Evolutionary conservation across 257 asterid genomes (phyloP), one percentile per base, ranked within the genome.

Genomic region (Orobanche coerulescens): DNA sequence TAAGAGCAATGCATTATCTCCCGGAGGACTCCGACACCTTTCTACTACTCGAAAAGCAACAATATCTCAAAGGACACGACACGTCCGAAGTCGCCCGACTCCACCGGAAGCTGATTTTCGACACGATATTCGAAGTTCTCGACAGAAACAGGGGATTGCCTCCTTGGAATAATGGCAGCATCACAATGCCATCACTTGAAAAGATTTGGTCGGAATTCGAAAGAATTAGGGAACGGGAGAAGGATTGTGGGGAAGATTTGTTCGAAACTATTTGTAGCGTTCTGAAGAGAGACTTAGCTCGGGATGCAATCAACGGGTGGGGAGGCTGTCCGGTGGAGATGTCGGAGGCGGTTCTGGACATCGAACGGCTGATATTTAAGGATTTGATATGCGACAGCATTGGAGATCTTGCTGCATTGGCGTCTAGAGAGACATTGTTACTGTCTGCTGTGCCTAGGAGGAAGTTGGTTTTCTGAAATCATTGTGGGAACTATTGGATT

Each of bases 361-460:
- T 91, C 33, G 98, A 91, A 67, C 75, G 96, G 57, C 73, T 82
- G 58, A 75, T 91, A 61, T 91, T 80, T 69, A 85, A 82, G 78
- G 98, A 91, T 52, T 50, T 88, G 67, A 70, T 91, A 0, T 63
- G 83, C 25, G 95, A 86, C 66, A 65, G 83, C 1, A 85, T 91
- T n/a, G 69, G 72, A 37, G 94, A 88, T 69, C 73, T 91, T n/a
- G 79, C 82, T 0, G 68, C 65, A 25, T 58, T 78, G 58, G 78
- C 80, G 44, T 50, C 73, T 23, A 62, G 65, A 39, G 71, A 66
- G 39, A 30, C 55, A 44, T 61, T 60, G 39, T 58, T 60, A 31
- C 22, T 55, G 16, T 50, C 58, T 11, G 49, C 50, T 42, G 65
- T 78, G 66, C 67, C 71, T 19, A 73, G 90, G 73, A 77, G 89